These are phyloP conservation scores for Euclidium syriacum DNA, from an alignment of 345 rosid species.

Conservation along the genomic window DNA sequence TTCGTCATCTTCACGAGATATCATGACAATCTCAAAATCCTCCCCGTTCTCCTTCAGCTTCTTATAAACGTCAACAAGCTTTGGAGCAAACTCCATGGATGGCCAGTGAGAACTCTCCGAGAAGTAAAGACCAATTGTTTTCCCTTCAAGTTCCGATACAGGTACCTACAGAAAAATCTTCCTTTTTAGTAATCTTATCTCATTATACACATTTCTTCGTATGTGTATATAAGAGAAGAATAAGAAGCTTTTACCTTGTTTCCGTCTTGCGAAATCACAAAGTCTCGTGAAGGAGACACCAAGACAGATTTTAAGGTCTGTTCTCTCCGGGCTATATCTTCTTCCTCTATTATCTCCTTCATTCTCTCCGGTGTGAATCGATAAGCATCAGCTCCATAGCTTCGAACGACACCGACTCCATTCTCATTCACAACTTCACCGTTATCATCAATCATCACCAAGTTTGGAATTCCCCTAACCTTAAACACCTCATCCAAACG, in stretches of 20 bases:
- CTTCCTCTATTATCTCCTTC: conserved; percentile 56
- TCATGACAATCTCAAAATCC: conserved; percentile 56
- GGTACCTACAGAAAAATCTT: conserved; percentile 46
- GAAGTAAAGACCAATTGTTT: conserved; percentile 56
- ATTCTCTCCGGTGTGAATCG: conserved; percentile 63
- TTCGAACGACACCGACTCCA: conserved; percentile 48
- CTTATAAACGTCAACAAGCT: conserved; percentile 44
- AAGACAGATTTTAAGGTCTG: conserved; percentile 58
- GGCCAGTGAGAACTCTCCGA: conserved; percentile 19
- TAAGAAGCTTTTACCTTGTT: too few species aligned
- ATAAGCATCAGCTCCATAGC: conserved; percentile 58
- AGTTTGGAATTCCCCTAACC: conserved; percentile 65
- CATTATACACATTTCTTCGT: too few species aligned
- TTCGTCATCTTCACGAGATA: conserved; percentile 53
- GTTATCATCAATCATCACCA: conserved; percentile 61
- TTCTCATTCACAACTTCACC: conserved; percentile 42
- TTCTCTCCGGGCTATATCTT: conserved; percentile 48
- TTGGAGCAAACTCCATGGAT: conserved; percentile 43
- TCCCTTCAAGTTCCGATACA: conserved; percentile 64
- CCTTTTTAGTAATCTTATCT: background rate
- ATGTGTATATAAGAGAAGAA: too few species aligned
- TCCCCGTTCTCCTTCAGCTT: conserved; percentile 50
- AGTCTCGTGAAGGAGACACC: conserved; percentile 49
- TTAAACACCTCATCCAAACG: conserved; percentile 45
- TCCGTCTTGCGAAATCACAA: conserved; percentile 47